Evolutionary conservation across 2,329 filamentous ascomycete species (phyloP).

Genomic region (Exophiala aquamarina): DNA sequence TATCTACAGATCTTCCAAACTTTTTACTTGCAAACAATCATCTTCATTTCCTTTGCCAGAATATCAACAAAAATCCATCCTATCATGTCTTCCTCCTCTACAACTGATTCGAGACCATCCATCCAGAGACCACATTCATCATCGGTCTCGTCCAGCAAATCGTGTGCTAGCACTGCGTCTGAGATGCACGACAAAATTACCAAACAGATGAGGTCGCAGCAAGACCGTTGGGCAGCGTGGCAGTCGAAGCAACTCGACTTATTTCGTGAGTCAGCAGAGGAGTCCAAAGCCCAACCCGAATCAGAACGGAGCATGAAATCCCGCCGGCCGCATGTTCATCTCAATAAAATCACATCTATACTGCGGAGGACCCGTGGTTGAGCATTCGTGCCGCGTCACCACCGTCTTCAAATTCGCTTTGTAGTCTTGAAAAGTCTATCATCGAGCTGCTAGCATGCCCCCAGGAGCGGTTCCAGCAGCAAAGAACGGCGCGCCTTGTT

Average conservation of each 20-base stretch:
- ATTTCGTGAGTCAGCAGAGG: constrained; percentile 12
- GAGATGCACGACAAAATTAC: constrained; percentile 22
- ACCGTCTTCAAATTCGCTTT: too few species aligned
- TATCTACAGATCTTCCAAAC: too few species aligned
- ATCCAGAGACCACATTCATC: constrained; percentile 12
- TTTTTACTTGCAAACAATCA: too few species aligned
- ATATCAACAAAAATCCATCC: neutral
- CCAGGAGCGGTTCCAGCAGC: too few species aligned
- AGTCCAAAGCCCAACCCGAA: constrained; percentile 2
- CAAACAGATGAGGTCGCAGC: constrained; percentile 20
- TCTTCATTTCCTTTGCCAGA: neutral
- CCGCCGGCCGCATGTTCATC: constrained; percentile 19
- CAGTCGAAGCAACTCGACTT: constrained; percentile 19
- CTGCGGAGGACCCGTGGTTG: constrained; percentile 20
- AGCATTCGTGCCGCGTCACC: neutral
- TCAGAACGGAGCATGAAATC: constrained; percentile 14
- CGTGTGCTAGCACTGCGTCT: constrained; percentile 3
- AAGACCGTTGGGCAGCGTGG: constrained; percentile 21
- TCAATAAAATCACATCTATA: constrained; percentile 15
- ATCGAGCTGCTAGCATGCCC: too few species aligned
- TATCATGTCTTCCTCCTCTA: neutral
- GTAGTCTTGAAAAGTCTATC: too few species aligned
- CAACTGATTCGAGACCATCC: constrained; percentile 2
- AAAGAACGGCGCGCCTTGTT: too few species aligned
- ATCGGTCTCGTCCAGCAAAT: constrained; percentile 11